phyloP scores from a whole-genome alignment of 495 filamentous ascomycete species.

The Penicillium pulvis region DNA sequence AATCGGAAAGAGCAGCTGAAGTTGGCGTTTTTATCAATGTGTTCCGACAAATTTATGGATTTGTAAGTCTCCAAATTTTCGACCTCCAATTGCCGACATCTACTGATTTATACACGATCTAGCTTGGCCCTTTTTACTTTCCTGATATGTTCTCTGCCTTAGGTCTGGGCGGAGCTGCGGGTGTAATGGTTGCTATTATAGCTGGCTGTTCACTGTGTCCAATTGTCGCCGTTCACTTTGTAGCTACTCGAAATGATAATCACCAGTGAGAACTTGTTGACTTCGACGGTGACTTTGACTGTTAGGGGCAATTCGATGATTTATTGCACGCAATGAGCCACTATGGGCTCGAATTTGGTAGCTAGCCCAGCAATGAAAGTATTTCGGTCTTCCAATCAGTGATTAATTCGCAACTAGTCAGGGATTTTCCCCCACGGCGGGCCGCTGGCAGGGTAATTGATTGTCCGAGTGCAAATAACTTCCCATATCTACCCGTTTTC shows the following conservation, averaged over 20 bases:
- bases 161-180: slow-evolving; percentile 30
- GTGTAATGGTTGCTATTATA: slow-evolving; percentile 35
- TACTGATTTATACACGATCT: background rate
- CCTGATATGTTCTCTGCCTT: slow-evolving; percentile 34
- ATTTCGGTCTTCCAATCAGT: too few species aligned
- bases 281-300: background rate
- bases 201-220: slow-evolving; percentile 27
- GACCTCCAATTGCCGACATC: background rate
- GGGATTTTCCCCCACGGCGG: too few species aligned
- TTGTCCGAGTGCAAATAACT: too few species aligned
- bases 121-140: slow-evolving; percentile 40
- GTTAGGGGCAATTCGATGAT: too few species aligned
- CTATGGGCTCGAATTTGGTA: too few species aligned
- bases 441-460: too few species aligned
- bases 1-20: slow-evolving; percentile 25
- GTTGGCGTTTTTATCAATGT: slow-evolving; percentile 39
- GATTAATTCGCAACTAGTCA: too few species aligned
- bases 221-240: slow-evolving; percentile 27
- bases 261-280: background rate
- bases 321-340: too few species aligned
- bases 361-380: too few species aligned
- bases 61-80: slow-evolving; percentile 20
- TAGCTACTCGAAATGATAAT: slow-evolving; percentile 9
- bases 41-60: slow-evolving; percentile 37
- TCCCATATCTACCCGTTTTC: too few species aligned